phyloP scores from a whole-genome alignment of 768 basidiomycete genomes.

The Podaxis pistillaris region DNA sequence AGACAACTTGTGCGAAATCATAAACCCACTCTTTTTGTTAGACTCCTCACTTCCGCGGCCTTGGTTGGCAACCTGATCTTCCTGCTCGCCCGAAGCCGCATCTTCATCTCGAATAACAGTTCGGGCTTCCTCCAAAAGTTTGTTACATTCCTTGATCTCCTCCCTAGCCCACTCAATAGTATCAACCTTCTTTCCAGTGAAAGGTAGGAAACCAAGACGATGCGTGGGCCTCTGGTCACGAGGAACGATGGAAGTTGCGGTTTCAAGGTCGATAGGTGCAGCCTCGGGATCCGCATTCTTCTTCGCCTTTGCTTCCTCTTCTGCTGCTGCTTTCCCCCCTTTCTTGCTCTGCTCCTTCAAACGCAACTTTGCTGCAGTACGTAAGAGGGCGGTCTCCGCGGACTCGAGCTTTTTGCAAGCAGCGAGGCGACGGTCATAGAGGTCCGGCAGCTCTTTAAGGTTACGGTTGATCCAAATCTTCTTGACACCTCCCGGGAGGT shows the following conservation, averaged over 20 bases:
- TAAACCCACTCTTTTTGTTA: neutral
- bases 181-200: conserved; percentile 88
- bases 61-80: neutral
- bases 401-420: conserved; percentile 82
- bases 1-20: neutral
- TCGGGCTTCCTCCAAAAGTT: conserved; percentile 51
- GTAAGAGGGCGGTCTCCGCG: conserved; percentile 78
- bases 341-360: conserved; percentile 44
- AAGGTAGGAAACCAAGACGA: conserved; percentile 57
- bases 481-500: conserved; percentile 87
- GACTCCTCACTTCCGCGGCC: neutral
- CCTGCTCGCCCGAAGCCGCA: conserved; percentile 10
- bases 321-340: conserved; percentile 21
- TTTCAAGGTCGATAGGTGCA: conserved; percentile 21
- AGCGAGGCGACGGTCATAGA: conserved; percentile 72
- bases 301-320: conserved; percentile 17
- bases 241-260: conserved; percentile 48
- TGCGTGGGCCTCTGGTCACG: conserved; percentile 74
- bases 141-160: conserved; percentile 62
- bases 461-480: conserved; percentile 92
- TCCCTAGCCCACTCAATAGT: conserved; percentile 85
- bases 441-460: conserved; percentile 81
- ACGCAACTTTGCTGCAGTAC: conserved; percentile 72
- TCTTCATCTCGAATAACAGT: conserved; percentile 31
- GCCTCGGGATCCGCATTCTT: conserved; percentile 19